These are phyloP conservation scores for Basipetospora chlamydospora DNA, from an alignment of 2,329 filamentous ascomycete species.

Conservation along the genomic window DNA sequence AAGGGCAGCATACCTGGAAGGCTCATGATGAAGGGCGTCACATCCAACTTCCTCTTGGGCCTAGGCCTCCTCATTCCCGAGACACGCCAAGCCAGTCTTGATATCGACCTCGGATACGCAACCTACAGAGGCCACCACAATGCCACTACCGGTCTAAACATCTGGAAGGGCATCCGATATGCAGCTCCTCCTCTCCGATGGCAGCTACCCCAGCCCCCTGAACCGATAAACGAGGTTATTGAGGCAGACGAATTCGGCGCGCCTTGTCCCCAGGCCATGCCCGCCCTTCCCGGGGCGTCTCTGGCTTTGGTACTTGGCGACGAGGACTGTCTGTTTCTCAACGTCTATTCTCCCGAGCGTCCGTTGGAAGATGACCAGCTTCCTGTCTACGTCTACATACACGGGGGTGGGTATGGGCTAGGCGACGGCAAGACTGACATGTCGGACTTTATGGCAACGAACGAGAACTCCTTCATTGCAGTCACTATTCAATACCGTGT, in stretches of 20 bases:
- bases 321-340: conserved; percentile 31
- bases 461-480: conserved; percentile 20
- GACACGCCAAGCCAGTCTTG: neutral
- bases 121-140: conserved; percentile 28
- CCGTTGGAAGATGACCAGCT: conserved; percentile 17
- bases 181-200: conserved; percentile 30
- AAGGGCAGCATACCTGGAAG: too few species aligned
- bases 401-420: conserved; percentile 13
- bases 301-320: conserved; percentile 11
- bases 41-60: too few species aligned
- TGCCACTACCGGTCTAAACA: conserved; percentile 22
- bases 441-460: conserved; percentile 14
- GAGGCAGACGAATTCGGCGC: conserved; percentile 15
- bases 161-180: conserved; percentile 31
- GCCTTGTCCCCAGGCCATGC: conserved; percentile 15
- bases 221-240: conserved; percentile 6
- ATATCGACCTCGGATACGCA: conserved; percentile 29
- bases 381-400: conserved; percentile 32
- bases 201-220: conserved; percentile 11
- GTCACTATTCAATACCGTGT: conserved; percentile 22
- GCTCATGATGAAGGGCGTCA: too few species aligned
- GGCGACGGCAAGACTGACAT: conserved; percentile 6
- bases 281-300: conserved; percentile 8
- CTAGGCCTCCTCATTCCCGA: too few species aligned
- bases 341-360: conserved; percentile 26